phyloP scores from a whole-genome alignment of 257 asterid species.

The Nicotiana noctiflora region DNA sequence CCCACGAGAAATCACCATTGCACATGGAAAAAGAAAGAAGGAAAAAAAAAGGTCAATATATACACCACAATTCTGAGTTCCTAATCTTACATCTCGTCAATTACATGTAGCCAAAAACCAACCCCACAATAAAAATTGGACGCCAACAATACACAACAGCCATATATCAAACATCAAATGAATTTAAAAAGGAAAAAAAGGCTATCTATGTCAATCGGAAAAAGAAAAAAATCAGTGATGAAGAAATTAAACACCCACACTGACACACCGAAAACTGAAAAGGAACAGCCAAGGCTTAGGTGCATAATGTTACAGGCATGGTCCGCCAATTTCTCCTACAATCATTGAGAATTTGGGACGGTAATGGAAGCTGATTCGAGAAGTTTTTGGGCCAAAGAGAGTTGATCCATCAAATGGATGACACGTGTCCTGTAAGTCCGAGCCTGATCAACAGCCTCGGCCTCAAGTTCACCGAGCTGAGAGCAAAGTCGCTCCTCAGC shows the following conservation, averaged over 20 bases:
- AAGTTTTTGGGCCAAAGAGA: conserved; percentile 31
- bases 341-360: conserved; percentile 15
- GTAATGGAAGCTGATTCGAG: conserved; percentile 21
- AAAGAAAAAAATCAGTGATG: not conserved
- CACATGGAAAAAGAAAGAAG: not conserved
- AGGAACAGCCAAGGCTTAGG: too few relatives aligned
- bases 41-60: not conserved
- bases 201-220: not conserved
- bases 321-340: not conserved
- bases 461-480: conserved; percentile 83
- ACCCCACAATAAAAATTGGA: not conserved
- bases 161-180: not conserved
- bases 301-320: not conserved
- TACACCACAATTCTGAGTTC: not conserved
- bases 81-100: not conserved
- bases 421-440: conserved; percentile 39
- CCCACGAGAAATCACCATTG: too few relatives aligned
- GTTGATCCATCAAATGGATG: conserved; percentile 38
- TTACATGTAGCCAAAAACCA: not conserved
- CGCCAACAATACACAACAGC: not conserved
- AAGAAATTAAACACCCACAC: too few relatives aligned
- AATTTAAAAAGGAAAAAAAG: not conserved
- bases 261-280: too few relatives aligned
- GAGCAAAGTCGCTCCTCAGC: conserved; percentile 82
- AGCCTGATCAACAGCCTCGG: conserved; percentile 67